phyloP scores from a whole-genome alignment of 495 filamentous ascomycete species.

The Sphaerosporella brunnea region DNA sequence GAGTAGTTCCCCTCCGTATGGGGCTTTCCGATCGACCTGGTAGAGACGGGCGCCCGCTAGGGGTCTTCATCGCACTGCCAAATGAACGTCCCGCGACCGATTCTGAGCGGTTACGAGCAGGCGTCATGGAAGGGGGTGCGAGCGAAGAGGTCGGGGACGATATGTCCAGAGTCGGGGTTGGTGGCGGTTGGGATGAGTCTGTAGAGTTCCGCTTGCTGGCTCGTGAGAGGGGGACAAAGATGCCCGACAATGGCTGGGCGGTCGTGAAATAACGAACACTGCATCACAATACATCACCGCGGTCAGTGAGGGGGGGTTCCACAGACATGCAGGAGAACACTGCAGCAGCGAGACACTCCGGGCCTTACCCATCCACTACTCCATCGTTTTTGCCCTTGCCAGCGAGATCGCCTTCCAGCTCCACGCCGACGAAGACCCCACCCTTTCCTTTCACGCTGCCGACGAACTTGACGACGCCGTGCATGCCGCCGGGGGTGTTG shows the following conservation, averaged over 20 bases:
- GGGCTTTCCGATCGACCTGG: conserved; percentile 29
- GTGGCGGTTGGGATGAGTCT: conserved; percentile 42
- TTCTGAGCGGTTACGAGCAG: conserved; percentile 18
- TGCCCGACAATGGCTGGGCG: conserved; percentile 58
- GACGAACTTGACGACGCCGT: conserved; percentile 75
- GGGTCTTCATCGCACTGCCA: conserved; percentile 68
- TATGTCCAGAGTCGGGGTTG: conserved; percentile 35
- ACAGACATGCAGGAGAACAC: not conserved
- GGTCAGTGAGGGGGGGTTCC: not conserved
- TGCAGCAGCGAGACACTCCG: not conserved
- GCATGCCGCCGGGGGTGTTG: conserved; percentile 89
- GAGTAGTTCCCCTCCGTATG: conserved; percentile 17
- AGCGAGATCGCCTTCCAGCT: conserved; percentile 65
- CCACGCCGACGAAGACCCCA: conserved; percentile 86
- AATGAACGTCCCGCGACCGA: conserved; percentile 20
- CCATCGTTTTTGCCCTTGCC: conserved; percentile 83
- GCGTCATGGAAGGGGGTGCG: conserved; percentile 14
- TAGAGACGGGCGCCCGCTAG: conserved; percentile 64
- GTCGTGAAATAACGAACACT: conserved; percentile 31
- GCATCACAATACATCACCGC: not conserved
- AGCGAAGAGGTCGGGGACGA: conserved; percentile 16
- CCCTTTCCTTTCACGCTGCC: conserved; percentile 76
- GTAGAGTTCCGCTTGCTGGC: conserved; percentile 51
- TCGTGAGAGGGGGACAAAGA: conserved; percentile 85
- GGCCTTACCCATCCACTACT: conserved; percentile 78